These are phyloP conservation scores for Protomyces gravidus DNA, from an alignment of 1,139 yeast genomes.

Conservation along the genomic window DNA sequence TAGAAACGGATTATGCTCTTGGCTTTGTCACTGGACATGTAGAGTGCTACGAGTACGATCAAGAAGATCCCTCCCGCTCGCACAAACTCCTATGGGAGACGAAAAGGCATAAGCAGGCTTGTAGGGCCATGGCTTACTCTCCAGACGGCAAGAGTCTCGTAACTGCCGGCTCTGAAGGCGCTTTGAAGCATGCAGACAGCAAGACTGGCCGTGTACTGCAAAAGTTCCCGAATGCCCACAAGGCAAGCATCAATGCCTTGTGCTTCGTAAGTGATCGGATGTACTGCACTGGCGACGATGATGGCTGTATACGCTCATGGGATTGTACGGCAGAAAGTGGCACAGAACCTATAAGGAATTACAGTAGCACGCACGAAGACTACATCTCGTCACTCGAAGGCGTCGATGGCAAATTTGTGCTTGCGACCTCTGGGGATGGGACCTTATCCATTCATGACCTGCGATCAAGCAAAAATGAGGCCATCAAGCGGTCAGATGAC, in stretches of 20 bases:
- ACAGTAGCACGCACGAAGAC: conserved; percentile 22
- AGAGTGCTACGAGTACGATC: background rate
- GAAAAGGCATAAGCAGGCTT: conserved; percentile 27
- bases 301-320: conserved; percentile 27
- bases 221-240: conserved; percentile 21
- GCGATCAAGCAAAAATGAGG: conserved; percentile 6
- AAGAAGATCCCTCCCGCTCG: conserved; percentile 1
- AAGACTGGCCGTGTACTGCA: conserved; percentile 28
- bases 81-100: conserved; percentile 25
- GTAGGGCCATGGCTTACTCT: conserved; percentile 23
- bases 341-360: conserved; percentile 2
- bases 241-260: conserved; percentile 25
- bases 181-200: conserved; percentile 28
- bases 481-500: conserved; percentile 23
- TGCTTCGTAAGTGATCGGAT: conserved; percentile 3
- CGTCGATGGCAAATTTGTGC: conserved; percentile 24
- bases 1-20: conserved; percentile 4
- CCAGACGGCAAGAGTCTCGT: conserved; percentile 19
- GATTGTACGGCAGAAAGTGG: conserved; percentile 4
- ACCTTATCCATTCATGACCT: conserved; percentile 28
- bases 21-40: conserved; percentile 22
- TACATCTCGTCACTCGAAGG: conserved; percentile 29
- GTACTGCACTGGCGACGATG: conserved; percentile 31
- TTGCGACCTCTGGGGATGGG: conserved; percentile 31
- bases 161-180: conserved; percentile 30